Evolutionary conservation across 2,329 filamentous ascomycete species (phyloP).

Genomic region (Ophiocordyceps sinensis): DNA sequence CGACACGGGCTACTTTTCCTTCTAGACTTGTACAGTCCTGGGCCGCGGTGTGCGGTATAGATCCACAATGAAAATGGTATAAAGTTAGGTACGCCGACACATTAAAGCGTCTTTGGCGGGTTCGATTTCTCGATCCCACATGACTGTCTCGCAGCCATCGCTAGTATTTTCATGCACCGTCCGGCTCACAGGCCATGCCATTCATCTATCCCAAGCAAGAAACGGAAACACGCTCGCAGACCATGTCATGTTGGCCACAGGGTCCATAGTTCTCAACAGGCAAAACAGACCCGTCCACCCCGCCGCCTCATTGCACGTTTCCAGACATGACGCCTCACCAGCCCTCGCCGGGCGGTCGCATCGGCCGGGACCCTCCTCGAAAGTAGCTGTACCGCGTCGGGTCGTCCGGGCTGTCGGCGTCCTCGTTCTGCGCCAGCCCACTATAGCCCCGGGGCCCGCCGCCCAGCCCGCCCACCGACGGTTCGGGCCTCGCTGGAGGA

Average conservation of each 20-base stretch:
- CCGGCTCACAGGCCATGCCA: not conserved
- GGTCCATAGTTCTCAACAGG: too few relatives aligned
- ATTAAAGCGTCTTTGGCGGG: not conserved
- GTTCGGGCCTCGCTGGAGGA: constrained; percentile 16
- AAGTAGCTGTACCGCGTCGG: constrained; percentile 44
- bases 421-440: constrained; percentile 39
- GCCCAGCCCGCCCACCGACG: constrained; percentile 36
- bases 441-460: constrained; percentile 47
- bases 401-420: constrained; percentile 21
- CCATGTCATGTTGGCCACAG: not conserved
- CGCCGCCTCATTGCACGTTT: not conserved
- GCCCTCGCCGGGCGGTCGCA: constrained; percentile 21
- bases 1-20: constrained; percentile 10
- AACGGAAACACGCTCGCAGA: constrained; percentile 4
- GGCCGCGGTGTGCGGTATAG: not conserved
- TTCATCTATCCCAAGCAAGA: constrained; percentile 7
- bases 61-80: not conserved
- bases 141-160: not conserved
- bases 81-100: not conserved
- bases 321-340: constrained; percentile 14
- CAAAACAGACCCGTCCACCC: not conserved
- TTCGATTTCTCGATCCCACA: not conserved
- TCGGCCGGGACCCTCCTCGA: constrained; percentile 20
- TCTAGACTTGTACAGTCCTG: not conserved
- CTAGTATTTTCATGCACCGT: not conserved